phyloP scores from a whole-genome alignment of 305 asterid genomes.

The Fraxinus dipetala region DNA sequence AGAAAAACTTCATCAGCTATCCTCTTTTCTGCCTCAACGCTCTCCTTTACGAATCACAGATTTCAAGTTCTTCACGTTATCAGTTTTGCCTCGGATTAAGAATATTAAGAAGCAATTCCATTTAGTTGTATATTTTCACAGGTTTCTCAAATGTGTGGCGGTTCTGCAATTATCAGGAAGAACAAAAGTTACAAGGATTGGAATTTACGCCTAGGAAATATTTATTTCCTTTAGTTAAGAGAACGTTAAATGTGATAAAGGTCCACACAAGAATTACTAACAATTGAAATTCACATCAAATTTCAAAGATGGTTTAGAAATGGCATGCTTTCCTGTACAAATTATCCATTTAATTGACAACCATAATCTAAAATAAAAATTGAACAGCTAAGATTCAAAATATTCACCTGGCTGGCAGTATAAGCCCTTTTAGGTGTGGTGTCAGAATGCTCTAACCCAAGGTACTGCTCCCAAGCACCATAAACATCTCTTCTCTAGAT shows the following conservation, averaged over 20 bases:
- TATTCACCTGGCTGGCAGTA: constrained; percentile 61
- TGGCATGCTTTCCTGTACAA: background rate
- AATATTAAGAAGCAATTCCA: constrained; percentile 15
- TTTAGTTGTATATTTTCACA: constrained; percentile 71
- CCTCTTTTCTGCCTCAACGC: constrained; percentile 8
- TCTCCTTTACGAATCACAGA: background rate
- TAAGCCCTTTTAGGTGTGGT: constrained; percentile 70
- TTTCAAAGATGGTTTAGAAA: background rate
- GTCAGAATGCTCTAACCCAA: constrained; percentile 90
- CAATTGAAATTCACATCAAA: background rate
- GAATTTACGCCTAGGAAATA: background rate
- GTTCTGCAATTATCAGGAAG: constrained; percentile 49
- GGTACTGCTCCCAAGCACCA: constrained; percentile 98
- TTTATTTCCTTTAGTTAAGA: background rate
- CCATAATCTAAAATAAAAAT: background rate
- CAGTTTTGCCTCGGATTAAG: background rate
- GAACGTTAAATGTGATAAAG: background rate
- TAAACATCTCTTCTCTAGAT: constrained; percentile 87
- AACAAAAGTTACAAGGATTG: background rate
- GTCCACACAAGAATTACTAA: background rate
- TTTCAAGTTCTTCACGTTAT: background rate
- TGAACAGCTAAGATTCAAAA: background rate
- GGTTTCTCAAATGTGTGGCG: constrained; percentile 88
- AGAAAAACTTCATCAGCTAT: background rate
- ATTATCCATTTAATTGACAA: background rate